These are phyloP conservation scores for Daldinia bambusicola DNA, from an alignment of 495 filamentous ascomycete genomes.

Conservation along the genomic window DNA sequence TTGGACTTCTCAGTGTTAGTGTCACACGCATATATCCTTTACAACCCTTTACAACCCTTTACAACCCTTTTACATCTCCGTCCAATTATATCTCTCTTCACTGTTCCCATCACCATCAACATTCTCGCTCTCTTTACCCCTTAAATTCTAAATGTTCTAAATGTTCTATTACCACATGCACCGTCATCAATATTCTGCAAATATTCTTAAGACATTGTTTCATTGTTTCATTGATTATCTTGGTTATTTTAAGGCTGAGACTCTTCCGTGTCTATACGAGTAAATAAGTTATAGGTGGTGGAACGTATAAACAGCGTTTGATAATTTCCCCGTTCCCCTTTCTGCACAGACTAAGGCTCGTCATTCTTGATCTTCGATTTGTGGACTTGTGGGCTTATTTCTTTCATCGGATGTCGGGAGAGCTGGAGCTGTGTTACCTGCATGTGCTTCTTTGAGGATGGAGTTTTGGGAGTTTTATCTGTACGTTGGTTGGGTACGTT, in stretches of 20 bases:
- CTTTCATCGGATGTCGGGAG: not conserved
- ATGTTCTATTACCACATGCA: slow-evolving; percentile 24
- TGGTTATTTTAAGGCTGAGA: slow-evolving; percentile 23
- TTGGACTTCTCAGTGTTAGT: not conserved
- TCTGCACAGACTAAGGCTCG: not conserved
- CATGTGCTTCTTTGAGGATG: not conserved
- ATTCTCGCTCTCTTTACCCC: slow-evolving; percentile 16
- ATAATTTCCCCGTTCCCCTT: not conserved
- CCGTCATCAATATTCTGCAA: slow-evolving; percentile 35
- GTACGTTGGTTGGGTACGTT: not conserved
- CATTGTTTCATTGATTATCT: slow-evolving; percentile 34
- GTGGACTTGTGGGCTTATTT: not conserved
- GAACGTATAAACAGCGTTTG: not conserved
- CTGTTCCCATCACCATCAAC: slow-evolving; percentile 19
- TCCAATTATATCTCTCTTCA: slow-evolving; percentile 31
- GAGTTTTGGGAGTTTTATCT: slow-evolving; percentile 5
- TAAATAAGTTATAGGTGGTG: not conserved
- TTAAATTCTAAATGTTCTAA: slow-evolving; percentile 23
- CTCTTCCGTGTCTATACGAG: slow-evolving; percentile 8
- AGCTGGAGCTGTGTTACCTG: not conserved
- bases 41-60: too few relatives aligned
- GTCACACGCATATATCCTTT: slow-evolving; percentile 24
- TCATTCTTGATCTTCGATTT: not conserved
- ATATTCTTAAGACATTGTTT: slow-evolving; percentile 34
- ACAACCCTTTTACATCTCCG: too few relatives aligned